These are phyloP conservation scores for Patellifolia procumbens DNA, from an alignment of 179 eudicot genomes.

Conservation along the genomic window DNA sequence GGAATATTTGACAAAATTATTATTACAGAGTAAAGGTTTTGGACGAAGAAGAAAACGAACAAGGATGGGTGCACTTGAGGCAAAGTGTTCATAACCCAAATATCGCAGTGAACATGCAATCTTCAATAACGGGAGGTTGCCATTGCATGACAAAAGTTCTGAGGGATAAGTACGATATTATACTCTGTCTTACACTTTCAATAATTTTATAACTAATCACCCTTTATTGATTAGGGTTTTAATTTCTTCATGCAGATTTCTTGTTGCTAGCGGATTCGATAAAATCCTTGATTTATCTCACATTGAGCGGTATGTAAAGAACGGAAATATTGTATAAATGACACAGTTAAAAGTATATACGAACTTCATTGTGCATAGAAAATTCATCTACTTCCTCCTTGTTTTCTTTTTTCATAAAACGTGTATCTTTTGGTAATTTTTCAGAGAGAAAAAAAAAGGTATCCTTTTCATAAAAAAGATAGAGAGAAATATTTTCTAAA, in stretches of 20 bases:
- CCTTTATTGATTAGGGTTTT: neutral
- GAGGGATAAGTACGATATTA: slow-evolving; percentile 55
- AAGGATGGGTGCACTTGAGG: slow-evolving; percentile 83
- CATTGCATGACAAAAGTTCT: slow-evolving; percentile 54
- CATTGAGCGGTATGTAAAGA: slow-evolving; percentile 44
- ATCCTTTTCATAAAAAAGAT: too few relatives aligned
- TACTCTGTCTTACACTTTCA: neutral
- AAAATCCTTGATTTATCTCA: slow-evolving; percentile 58
- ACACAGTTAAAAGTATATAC: too few relatives aligned
- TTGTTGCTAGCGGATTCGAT: slow-evolving; percentile 53
- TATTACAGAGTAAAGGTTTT: slow-evolving; percentile 62
- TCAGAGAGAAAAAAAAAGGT: too few relatives aligned
- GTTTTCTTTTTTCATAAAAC: too few relatives aligned
- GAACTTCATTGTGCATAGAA: too few relatives aligned
- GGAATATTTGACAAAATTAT: neutral
- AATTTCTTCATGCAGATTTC: slow-evolving; percentile 52
- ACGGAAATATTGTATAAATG: too few relatives aligned
- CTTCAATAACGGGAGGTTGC: slow-evolving; percentile 70
- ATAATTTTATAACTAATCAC: too few relatives aligned
- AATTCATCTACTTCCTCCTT: too few relatives aligned
- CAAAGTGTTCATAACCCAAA: slow-evolving; percentile 93
- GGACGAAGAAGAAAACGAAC: slow-evolving; percentile 51
- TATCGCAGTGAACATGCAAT: slow-evolving; percentile 86
- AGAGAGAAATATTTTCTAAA: too few relatives aligned
- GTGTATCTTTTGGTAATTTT: too few relatives aligned